phyloP scores from a whole-genome alignment of 108 stramenopile species.

The Nannochloropsis granulata region DNA sequence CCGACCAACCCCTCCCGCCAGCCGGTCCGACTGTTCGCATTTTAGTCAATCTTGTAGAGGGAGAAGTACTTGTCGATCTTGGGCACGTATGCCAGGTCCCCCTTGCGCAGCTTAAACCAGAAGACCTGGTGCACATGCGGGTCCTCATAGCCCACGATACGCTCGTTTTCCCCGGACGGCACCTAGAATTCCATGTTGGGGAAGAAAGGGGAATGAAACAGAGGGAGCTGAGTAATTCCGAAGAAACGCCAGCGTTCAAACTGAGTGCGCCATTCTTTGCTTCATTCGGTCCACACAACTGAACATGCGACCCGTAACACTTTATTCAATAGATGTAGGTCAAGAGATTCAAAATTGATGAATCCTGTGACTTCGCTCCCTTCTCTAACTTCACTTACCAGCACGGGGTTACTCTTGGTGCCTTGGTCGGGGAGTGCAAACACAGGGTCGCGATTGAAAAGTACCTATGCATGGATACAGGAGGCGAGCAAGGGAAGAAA shows the following conservation, averaged over 20 bases:
- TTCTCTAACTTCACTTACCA: not conserved
- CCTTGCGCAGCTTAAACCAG: constrained; percentile 15
- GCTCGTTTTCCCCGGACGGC: not conserved
- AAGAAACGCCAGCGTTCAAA: too few relatives aligned
- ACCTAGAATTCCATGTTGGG: not conserved
- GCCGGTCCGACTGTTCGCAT: too few relatives aligned
- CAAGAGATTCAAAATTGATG: too few relatives aligned
- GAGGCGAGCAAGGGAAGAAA: not conserved
- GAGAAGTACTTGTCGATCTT: constrained; percentile 9
- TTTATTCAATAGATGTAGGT: too few relatives aligned
- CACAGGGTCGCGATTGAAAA: not conserved
- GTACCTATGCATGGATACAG: not conserved
- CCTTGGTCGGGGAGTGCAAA: not conserved
- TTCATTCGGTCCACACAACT: too few relatives aligned
- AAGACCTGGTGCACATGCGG: constrained; percentile 3
- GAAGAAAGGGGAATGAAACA: not conserved
- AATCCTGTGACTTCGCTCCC: too few relatives aligned
- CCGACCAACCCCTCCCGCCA: too few relatives aligned
- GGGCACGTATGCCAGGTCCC: constrained; percentile 7
- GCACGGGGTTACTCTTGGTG: not conserved
- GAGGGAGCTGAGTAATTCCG: not conserved
- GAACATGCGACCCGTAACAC: too few relatives aligned
- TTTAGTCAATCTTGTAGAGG: not conserved
- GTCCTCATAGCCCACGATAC: constrained; percentile 21
- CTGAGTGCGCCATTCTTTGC: too few relatives aligned